Conservation (phyloP, 192 early-diverging fungal genomes). For the Entomortierella parvispora region DNA sequence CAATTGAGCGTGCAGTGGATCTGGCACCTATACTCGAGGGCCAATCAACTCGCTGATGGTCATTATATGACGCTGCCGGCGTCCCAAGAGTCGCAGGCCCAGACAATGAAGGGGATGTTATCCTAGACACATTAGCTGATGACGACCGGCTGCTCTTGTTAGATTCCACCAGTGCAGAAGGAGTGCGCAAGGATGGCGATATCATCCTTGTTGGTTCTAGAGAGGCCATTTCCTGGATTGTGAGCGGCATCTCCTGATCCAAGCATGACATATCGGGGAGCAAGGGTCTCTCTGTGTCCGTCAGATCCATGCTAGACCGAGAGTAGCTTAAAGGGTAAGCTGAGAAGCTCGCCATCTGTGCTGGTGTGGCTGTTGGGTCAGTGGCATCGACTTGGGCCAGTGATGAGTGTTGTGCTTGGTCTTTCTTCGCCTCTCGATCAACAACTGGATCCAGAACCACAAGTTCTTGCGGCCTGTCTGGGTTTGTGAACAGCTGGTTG, state of each 20-base stretch:
- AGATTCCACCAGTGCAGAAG: neutral
- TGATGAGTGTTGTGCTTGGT: too few relatives aligned
- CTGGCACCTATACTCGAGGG: neutral
- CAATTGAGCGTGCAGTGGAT: too few relatives aligned
- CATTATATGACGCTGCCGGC: too few relatives aligned
- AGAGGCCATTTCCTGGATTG: constrained; percentile 34
- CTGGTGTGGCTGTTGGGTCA: too few relatives aligned
- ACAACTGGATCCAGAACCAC: too few relatives aligned
- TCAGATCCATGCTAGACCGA: constrained; percentile 17
- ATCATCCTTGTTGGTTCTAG: constrained; percentile 27
- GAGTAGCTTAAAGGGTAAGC: constrained; percentile 11
- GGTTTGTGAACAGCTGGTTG: too few relatives aligned
- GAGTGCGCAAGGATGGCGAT: neutral
- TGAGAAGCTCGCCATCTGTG: neutral
- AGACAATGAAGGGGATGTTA: constrained; percentile 20
- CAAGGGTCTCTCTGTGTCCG: neutral
- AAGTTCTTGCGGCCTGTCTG: too few relatives aligned
- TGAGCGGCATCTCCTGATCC: constrained; percentile 7
- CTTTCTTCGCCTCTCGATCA: too few relatives aligned
- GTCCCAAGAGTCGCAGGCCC: neutral
- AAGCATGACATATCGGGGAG: neutral
- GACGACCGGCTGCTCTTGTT: constrained; percentile 29
- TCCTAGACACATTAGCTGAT: constrained; percentile 25
- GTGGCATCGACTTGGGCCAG: too few relatives aligned
- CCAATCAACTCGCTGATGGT: neutral